Conservation (phyloP, 306 rosid genomes). For the Castanopsis chinensis region DNA sequence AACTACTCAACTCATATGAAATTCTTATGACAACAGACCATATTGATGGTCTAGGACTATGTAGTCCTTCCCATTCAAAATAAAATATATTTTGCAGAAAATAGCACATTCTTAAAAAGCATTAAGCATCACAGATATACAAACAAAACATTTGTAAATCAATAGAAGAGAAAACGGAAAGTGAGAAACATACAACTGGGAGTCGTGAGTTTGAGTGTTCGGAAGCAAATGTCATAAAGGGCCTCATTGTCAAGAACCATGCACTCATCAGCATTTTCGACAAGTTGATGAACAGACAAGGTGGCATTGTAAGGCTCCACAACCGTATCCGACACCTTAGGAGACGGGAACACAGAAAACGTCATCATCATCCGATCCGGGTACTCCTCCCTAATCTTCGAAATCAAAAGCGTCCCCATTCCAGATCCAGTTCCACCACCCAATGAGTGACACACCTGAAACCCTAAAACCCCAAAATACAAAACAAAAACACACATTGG, state of each 20-base stretch:
- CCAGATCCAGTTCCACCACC: constrained; percentile 54
- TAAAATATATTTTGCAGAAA: too few relatives aligned
- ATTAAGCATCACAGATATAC: too few relatives aligned
- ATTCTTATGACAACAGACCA: too few relatives aligned
- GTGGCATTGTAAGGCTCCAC: constrained; percentile 50
- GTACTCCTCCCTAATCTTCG: constrained; percentile 46
- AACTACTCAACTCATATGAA: too few relatives aligned
- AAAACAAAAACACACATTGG: too few relatives aligned
- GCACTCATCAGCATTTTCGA: constrained; percentile 45
- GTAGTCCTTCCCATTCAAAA: too few relatives aligned
- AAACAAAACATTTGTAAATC: too few relatives aligned
- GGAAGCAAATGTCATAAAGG: constrained; percentile 40
- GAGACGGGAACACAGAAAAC: constrained; percentile 44
- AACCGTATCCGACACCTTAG: constrained; percentile 47
- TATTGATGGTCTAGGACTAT: too few relatives aligned
- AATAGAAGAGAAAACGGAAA: too few relatives aligned
- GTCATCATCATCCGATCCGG: constrained; percentile 50
- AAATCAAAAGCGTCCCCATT: constrained; percentile 48
- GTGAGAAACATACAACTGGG: constrained; percentile 35
- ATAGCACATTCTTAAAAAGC: too few relatives aligned
- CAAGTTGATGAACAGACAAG: constrained; percentile 45
- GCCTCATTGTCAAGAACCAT: constrained; percentile 50
- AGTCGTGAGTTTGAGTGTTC: constrained; percentile 44
- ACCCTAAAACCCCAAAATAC: constrained; percentile 6
- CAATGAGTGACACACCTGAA: constrained; percentile 47